Percentiles rank a stretch among this genome's conserved stretches.
Conservation (phyloP, 139 green algal species). For the Closterium sp. region DNA sequence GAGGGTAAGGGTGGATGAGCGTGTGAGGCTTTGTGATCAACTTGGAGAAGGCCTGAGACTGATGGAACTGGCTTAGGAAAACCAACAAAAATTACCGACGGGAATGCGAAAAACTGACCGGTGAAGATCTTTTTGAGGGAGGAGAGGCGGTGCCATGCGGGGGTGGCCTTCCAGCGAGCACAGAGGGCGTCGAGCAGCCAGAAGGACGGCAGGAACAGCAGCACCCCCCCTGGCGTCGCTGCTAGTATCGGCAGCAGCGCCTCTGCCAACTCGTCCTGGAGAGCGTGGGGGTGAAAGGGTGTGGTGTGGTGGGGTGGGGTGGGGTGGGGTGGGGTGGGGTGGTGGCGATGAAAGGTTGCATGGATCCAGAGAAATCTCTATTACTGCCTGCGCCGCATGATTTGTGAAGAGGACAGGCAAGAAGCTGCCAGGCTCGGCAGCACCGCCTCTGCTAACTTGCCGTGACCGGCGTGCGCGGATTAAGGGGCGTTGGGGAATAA, state of each 20-base stretch:
- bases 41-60: no score
- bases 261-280: constrained; percentile 39
- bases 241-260: constrained; percentile 52
- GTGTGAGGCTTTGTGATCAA: no score
- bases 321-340: no score
- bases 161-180: constrained; percentile 65
- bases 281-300: no score
- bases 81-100: no score
- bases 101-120: not conserved
- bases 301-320: not conserved
- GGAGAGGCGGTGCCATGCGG: constrained; percentile 62
- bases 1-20: no score
- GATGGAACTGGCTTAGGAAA: no score
- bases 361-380: no score
- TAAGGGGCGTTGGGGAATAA: no score
- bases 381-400: no score
- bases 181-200: constrained; percentile 74
- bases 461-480: not conserved
- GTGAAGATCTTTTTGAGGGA: constrained; percentile 70
- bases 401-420: no score
- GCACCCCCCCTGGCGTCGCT: constrained; percentile 81
- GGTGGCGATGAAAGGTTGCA: no score
- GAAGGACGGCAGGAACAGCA: constrained; percentile 92
- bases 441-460: constrained; percentile 53
- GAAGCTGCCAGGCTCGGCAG: constrained; percentile 29